Conservation (phyloP, 2,329 filamentous ascomycete genomes). For the Colletotrichum australisinense region DNA sequence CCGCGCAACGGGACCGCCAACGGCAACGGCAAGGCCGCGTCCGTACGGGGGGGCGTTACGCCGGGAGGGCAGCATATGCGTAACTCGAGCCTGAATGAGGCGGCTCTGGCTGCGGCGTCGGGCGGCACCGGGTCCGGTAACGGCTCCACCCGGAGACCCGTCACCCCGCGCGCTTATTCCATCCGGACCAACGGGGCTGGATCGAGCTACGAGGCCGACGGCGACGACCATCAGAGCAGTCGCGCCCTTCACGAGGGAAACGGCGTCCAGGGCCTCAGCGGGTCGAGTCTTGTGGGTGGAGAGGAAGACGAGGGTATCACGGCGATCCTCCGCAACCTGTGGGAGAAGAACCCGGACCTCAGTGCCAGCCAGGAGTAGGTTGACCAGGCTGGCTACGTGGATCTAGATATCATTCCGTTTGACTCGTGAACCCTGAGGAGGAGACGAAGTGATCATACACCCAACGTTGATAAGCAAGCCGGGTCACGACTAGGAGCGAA, state of each 20-base stretch:
- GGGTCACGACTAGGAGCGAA: neutral
- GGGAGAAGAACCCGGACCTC: conserved; percentile 71
- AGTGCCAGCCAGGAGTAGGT: conserved; percentile 63
- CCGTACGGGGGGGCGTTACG: conserved; percentile 25
- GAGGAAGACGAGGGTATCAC: conserved; percentile 63
- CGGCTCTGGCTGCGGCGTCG: conserved; percentile 6
- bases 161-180: conserved; percentile 47
- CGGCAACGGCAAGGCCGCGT: conserved; percentile 49
- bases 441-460: neutral
- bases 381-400: conserved; percentile 5
- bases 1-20: conserved; percentile 52
- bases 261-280: conserved; percentile 54
- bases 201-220: conserved; percentile 59
- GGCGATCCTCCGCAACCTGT: conserved; percentile 66
- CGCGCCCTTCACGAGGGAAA: conserved; percentile 45
- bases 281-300: conserved; percentile 60
- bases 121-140: conserved; percentile 40
- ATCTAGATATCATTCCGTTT: neutral
- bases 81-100: conserved; percentile 48
- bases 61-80: conserved; percentile 48
- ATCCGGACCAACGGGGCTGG: conserved; percentile 51
- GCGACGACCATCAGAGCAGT: conserved; percentile 48
- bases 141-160: conserved; percentile 38
- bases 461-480: too few species aligned
- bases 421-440: neutral